These are phyloP conservation scores for Aspergillus flavus DNA, from an alignment of 2,329 filamentous ascomycete genomes.

Conservation along the genomic window DNA sequence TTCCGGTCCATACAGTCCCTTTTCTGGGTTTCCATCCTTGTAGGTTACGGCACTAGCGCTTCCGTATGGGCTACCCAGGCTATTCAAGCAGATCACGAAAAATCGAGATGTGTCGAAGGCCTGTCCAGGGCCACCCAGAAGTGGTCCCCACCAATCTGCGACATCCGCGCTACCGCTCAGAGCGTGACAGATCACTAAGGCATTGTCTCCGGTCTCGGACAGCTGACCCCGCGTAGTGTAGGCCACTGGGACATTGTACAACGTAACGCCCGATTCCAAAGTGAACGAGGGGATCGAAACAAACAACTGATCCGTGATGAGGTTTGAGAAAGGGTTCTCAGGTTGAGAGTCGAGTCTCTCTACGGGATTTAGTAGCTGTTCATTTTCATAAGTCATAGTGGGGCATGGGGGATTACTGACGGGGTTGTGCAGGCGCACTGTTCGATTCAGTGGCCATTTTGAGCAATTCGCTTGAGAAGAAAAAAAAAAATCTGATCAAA, in stretches of 20 bases:
- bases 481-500: not conserved
- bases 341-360: conserved; percentile 65
- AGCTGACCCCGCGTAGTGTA: conserved; percentile 65
- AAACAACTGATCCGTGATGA: conserved; percentile 88
- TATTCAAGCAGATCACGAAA: conserved; percentile 58
- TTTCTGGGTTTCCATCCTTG: conserved; percentile 74
- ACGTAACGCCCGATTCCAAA: conserved; percentile 84
- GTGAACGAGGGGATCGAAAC: conserved; percentile 86
- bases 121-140: conserved; percentile 56
- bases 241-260: conserved; percentile 72
- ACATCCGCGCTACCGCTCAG: conserved; percentile 59
- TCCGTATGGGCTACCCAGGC: conserved; percentile 58
- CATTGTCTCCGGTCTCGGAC: conserved; percentile 61
- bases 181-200: conserved; percentile 62
- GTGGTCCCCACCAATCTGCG: conserved; percentile 59
- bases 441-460: conserved; percentile 30
- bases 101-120: conserved; percentile 57
- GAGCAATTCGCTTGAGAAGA: not conserved
- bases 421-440: conserved; percentile 30
- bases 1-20: conserved; percentile 86
- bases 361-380: conserved; percentile 58
- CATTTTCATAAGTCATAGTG: conserved; percentile 13
- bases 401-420: conserved; percentile 38
- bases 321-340: conserved; percentile 84
- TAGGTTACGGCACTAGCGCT: conserved; percentile 66